Percentiles rank a stretch among this genome's conserved stretches.
Conservation (phyloP, 306 rosid species). For the Fragaria nilgerrensis region DNA sequence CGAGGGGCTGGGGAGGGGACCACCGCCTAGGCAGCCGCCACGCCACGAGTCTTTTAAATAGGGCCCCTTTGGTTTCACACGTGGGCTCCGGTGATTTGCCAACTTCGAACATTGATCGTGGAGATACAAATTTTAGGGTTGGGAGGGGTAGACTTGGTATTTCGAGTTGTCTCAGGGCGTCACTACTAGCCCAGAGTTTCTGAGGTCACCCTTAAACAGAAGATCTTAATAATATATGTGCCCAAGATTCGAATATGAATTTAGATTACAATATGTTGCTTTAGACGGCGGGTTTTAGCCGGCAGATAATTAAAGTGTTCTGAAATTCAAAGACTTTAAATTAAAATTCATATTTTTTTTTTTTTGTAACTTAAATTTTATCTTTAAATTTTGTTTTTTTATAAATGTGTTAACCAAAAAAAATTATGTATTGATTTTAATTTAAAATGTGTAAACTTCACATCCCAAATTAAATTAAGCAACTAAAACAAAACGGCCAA, state of each 20-base stretch:
- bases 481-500: not conserved
- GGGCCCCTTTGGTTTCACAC: constrained; percentile 9
- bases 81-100: constrained; percentile 6
- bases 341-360: no score
- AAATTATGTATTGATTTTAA: no score
- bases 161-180: not conserved
- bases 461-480: no score
- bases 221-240: not conserved
- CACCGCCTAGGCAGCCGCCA: constrained; percentile 23
- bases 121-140: no score
- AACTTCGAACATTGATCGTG: no score
- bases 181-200: not conserved
- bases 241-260: constrained; percentile 3
- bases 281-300: constrained; percentile 4
- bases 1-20: not conserved
- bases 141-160: not conserved
- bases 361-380: no score
- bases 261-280: not conserved
- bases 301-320: not conserved
- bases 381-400: no score
- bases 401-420: no score
- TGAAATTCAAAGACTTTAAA: no score
- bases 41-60: constrained; percentile 4
- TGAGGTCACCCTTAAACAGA: not conserved
- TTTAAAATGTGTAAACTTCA: no score